Evolutionary conservation across 352 stramenopile genomes (phyloP), one percentile per base, ranked within the genome.

Genomic region (Globisporangium apiculatum): DNA sequence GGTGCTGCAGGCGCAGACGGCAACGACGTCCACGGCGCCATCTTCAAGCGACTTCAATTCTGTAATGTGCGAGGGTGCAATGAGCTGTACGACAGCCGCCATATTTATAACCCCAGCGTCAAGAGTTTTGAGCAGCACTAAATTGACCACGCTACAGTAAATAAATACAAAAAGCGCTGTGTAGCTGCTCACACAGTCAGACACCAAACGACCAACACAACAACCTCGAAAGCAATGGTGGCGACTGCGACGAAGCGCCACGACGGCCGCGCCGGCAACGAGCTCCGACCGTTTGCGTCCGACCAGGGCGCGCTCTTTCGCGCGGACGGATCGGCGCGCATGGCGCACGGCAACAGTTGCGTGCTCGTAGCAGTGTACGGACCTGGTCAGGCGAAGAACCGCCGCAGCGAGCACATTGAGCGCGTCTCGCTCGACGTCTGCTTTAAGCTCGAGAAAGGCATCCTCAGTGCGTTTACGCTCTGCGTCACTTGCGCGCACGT

Each of bases 361-460:
- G 83, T 91, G 45, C 65, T 94, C 15, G 81, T 77, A 6, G 79
- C 83, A 4, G 83, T 94, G 51, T 89, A 89, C 48, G 83, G 83
- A 14, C 83, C 83, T 0, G 83, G 79, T 1, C 79, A 91, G 48
- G 79, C 83, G 54, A 89, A 89, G 68, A 83, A 67, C 46, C 84
- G 79, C 52, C 79, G 81, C 55, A 72, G 66, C 42, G 83, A 94
- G 59, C 83, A 86, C 58, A 68, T 78, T 24, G 70, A 88, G 49
- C 71, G 66, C 45, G 83, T 72, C 8, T 76, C 79, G 18, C 53
- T 93, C 18, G 83, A 93, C 59, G 83, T 93, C 47, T 83, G 69
- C 57, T 88, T 93, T 47, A 90, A 89, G 68, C 71, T 90, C 40
- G 82, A 91, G 50, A 88, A 91, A 68, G 77, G 82, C 63, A 66